Evolutionary conservation across 176 grass and related monocot genomes (phyloP).

Genomic region (Cenchrus purpureus): DNA sequence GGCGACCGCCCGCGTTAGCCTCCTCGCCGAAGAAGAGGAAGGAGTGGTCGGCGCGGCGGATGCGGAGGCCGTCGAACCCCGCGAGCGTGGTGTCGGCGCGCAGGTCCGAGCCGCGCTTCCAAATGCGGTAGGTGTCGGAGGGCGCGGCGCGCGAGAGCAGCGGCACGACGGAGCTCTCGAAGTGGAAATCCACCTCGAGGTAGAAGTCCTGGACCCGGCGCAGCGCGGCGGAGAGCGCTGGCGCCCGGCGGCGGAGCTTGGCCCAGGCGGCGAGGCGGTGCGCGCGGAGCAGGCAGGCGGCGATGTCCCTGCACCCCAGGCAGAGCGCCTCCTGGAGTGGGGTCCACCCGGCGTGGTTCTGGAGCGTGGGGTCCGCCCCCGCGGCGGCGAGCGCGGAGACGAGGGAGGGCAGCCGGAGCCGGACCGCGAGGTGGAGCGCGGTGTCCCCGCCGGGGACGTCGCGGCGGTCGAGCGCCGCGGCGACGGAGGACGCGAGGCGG

Average conservation of each 20-base stretch:
- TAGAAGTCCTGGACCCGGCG: slow-evolving; percentile 22
- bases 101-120: slow-evolving; percentile 82
- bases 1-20: neutral
- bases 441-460: slow-evolving; percentile 73
- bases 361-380: no score
- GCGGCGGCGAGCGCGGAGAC: slow-evolving; percentile 27
- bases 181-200: no score
- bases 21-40: slow-evolving; percentile 71
- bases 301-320: no score
- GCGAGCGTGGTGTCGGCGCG: slow-evolving; percentile 90
- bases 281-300: no score
- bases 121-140: slow-evolving; percentile 92
- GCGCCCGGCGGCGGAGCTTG: slow-evolving; percentile 76
- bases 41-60: slow-evolving; percentile 75
- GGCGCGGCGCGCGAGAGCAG: slow-evolving; percentile 65
- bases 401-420: slow-evolving; percentile 52
- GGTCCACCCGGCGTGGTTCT: no score
- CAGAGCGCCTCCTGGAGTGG: no score
- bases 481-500: slow-evolving; percentile 51
- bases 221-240: slow-evolving; percentile 64
- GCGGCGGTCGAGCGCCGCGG: slow-evolving; percentile 67
- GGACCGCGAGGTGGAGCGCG: slow-evolving; percentile 70
- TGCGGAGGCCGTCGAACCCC: slow-evolving; percentile 87
- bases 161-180: no score
- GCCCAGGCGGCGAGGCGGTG: slow-evolving; percentile 50